Evolutionary conservation across 345 rosid species (phyloP), one percentile per base, ranked within the genome.

Genomic region (Pistacia vera): DNA sequence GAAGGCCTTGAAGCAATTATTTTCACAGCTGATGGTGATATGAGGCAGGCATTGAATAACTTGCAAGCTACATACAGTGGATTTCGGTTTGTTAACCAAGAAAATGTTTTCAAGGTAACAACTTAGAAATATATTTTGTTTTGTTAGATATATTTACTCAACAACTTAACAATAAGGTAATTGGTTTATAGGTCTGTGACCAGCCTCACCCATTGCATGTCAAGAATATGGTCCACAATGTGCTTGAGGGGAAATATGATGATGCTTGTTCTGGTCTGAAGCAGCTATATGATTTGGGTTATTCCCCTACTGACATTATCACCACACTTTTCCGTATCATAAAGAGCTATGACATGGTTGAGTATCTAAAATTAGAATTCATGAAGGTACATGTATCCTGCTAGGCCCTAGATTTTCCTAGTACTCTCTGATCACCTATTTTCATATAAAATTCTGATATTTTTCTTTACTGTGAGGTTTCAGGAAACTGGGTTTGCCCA

Each of bases 1-100:
- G 99, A 93, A 87, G 99, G 99, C 64, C 97, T 96, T 18, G 99
- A 96, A 86, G 97, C 97, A 46, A 89, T 93, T 75, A 96, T 96
- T 80, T 96, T 96, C 86, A 96, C 99, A 17, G 97, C 97, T 74
- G 99, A 96, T 82, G 99, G 99, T 75, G 99, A 96, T 80, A 96
- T 96, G 99, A 91, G 99, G 83, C 99, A 96, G 84, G 98, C 95
- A 30, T 83, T 96, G 83, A 96, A 96, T 75, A 96, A 96, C 84
- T 82, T 93, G 89, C 99, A 93, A 88, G 99, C 99, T 48, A 93
- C 98, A 36, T 74, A 76, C 75, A 96, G 98, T 71, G 98, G 99
- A 62, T 96, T 96, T 84, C 91, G 91, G 66, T 91, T 96, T 76
- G 92, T 96, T 79, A 96, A 91, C 85, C 95, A 89, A 81, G 97